These are phyloP conservation scores for Mycotypha africana DNA, from an alignment of 371 early-diverging fungal species.

Conservation along the genomic window DNA sequence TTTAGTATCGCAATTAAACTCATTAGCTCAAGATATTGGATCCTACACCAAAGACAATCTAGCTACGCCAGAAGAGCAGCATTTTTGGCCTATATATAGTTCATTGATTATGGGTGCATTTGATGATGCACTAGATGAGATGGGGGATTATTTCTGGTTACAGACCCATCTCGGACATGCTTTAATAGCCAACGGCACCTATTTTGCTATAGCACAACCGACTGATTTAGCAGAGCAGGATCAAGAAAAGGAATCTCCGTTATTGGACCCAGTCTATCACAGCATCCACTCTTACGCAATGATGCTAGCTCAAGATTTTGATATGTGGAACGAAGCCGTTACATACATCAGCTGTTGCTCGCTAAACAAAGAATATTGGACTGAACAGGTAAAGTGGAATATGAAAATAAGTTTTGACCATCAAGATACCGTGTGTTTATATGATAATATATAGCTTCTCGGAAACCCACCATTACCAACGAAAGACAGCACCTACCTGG, in stretches of 20 bases:
- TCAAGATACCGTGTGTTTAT: not conserved
- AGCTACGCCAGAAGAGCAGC: too few species aligned
- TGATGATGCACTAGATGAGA: slow-evolving; percentile 8
- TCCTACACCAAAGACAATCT: too few species aligned
- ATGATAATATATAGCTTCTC: not conserved
- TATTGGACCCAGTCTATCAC: slow-evolving; percentile 26
- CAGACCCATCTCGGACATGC: slow-evolving; percentile 17
- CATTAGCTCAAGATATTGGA: not conserved
- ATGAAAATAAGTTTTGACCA: not conserved
- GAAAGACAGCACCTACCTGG: not conserved
- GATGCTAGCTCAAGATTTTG: slow-evolving; percentile 8
- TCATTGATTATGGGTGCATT: slow-evolving; percentile 3
- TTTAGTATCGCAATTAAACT: not conserved
- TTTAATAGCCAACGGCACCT: slow-evolving; percentile 3
- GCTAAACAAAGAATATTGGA: slow-evolving; percentile 26
- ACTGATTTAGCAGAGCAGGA: too few species aligned
- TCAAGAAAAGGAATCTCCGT: not conserved
- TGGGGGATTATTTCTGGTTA: slow-evolving; percentile 3
- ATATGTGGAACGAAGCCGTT: slow-evolving; percentile 31
- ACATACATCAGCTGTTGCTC: slow-evolving; percentile 18
- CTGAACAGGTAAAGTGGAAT: slow-evolving; percentile 8
- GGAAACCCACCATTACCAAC: not conserved
- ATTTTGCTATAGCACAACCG: too few species aligned
- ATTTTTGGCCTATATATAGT: too few species aligned
- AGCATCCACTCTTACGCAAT: slow-evolving; percentile 20